Evolutionary conservation across 2,329 filamentous ascomycete species (phyloP).

Genomic region (Aphanoascus verrucosus): DNA sequence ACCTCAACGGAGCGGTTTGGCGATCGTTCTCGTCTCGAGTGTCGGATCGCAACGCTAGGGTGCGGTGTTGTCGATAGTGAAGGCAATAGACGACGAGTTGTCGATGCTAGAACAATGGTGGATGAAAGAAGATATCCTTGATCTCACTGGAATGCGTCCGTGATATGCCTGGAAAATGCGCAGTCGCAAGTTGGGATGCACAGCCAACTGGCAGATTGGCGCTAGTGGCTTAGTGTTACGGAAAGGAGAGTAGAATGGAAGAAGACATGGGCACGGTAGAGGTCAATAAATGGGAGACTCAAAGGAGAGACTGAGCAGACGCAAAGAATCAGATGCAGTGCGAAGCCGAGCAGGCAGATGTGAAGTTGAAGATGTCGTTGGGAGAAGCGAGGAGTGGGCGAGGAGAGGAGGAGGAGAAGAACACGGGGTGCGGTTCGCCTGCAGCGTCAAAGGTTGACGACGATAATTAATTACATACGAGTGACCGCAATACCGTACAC

Average conservation of each 20-base stretch:
- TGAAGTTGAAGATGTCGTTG: not conserved
- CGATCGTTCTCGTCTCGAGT: not conserved
- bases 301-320: too few relatives aligned
- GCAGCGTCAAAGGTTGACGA: not conserved
- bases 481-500: not conserved
- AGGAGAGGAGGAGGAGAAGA: not conserved
- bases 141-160: not conserved
- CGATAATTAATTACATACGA: too few relatives aligned
- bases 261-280: not conserved
- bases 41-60: not conserved
- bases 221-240: conserved; percentile 2
- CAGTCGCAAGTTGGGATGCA: conserved; percentile 11
- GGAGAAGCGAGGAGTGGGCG: not conserved
- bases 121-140: not conserved
- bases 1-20: not conserved
- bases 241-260: not conserved
- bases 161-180: not conserved
- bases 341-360: not conserved
- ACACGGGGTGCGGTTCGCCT: not conserved
- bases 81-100: not conserved
- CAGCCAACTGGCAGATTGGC: conserved; percentile 11
- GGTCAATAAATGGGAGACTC: not conserved
- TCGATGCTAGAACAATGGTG: not conserved
- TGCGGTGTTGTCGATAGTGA: not conserved
- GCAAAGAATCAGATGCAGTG: not conserved